Evolutionary conservation across 495 filamentous ascomycete genomes (phyloP), one percentile per base, ranked within the genome.

Genomic region (Poronia punctata): DNA sequence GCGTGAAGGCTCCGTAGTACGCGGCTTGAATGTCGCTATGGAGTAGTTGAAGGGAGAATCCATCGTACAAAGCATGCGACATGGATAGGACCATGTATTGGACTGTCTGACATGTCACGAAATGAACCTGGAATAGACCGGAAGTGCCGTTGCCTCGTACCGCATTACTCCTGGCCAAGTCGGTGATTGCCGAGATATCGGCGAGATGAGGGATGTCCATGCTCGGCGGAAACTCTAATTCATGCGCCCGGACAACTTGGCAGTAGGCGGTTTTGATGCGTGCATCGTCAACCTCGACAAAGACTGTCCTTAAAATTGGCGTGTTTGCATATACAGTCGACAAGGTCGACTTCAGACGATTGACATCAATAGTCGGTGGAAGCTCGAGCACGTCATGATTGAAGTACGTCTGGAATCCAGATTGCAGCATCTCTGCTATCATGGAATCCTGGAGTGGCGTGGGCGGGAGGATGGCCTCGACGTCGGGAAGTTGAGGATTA

Each of bases 381-480:
- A 86, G 52, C 24, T 76, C 72, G 30, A 88, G 57, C 3, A 78
- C 59, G 50, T 90, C 80, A 43, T 84, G 81, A 45, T 89, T 94
- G 62, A 87, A 88, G 56, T 95, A 94, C 43, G 76, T 66, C 17
- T 65, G 64, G 40, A 78, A 82, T 7, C 74, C 62, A 0, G 84
- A 85, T 14, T 69, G 62, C 6, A 83, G 42, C 71, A 90, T 92
- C 35, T 82, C 76, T 0, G 79, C 79, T 29, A 94, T 65, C 75
- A 95, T 86, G 24, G 76, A 80, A 50, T 92, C 84, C 57, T 95
- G 88, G 2, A 90, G 66, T 9, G 88, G 82, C 0, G 87, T 83
- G 5, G 74, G 61, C 2, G 79, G 82, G 12, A 84, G 62, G 14
- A 84, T 61, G 11, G 59, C 50, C 26, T 83, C 74, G 9, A 81